Percentiles rank a stretch among this genome's conserved stretches.
phyloP scores from a whole-genome alignment of 495 filamentous ascomycete genomes.

The Cudoniella acicularis region DNA sequence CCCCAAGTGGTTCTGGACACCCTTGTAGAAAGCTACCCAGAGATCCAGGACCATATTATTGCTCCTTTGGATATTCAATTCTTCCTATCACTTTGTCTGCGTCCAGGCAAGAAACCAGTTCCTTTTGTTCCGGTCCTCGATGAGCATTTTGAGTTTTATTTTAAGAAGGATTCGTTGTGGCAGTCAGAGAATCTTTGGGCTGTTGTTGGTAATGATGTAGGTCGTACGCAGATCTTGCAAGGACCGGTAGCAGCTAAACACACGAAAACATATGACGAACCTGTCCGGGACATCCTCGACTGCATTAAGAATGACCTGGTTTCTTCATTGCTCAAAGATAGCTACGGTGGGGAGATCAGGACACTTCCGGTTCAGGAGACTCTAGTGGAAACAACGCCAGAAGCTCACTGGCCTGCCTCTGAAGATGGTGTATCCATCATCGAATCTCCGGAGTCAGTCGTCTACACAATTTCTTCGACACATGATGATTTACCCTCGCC shows the following conservation, averaged over 20 bases:
- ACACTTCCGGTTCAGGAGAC: not conserved
- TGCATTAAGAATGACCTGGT: constrained; percentile 83
- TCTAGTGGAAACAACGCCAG: not conserved
- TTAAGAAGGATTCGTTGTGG: constrained; percentile 99
- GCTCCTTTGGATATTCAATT: constrained; percentile 92
- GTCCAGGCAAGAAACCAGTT: constrained; percentile 87
- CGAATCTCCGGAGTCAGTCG: no score
- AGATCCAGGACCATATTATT: constrained; percentile 77
- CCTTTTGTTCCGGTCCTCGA: constrained; percentile 90
- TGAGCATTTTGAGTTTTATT: constrained; percentile 92
- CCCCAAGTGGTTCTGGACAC: constrained; percentile 69
- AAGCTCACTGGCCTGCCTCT: no score
- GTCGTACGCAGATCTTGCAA: constrained; percentile 87
- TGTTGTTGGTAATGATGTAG: constrained; percentile 89
- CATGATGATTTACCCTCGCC: no score
- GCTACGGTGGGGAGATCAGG: constrained; percentile 53
- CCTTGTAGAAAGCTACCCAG: constrained; percentile 72
- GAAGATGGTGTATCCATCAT: no score
- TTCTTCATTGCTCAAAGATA: constrained; percentile 62
- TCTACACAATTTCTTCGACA: no score
- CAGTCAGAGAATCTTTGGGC: constrained; percentile 94
- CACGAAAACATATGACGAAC: constrained; percentile 82
- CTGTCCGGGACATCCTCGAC: constrained; percentile 84
- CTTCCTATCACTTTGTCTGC: constrained; percentile 83
- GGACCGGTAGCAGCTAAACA: constrained; percentile 89